A percentile compares a stretch with the other conserved stretches of the same genome.
Evolutionary conservation across 2,329 filamentous ascomycete genomes (phyloP).

Genomic region (Thielaviopsis euricoi): DNA sequence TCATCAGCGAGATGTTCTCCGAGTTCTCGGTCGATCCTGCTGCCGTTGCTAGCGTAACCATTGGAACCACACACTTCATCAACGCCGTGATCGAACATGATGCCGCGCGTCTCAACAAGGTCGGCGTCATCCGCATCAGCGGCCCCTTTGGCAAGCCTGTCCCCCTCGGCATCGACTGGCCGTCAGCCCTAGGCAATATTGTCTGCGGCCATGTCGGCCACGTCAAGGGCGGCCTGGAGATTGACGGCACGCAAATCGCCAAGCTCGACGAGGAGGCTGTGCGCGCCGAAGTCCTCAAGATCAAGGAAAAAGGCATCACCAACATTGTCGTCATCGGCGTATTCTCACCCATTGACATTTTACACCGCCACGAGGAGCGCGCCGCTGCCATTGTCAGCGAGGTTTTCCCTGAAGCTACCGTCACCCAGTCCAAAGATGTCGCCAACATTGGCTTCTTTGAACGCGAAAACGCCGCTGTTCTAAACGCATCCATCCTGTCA

Average conservation of each 20-base stretch:
- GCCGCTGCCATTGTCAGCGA: conserved; percentile 25
- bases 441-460: conserved; percentile 40
- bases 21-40: conserved; percentile 19
- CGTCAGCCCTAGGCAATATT: conserved; percentile 28
- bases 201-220: conserved; percentile 29
- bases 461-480: conserved; percentile 46
- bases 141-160: conserved; percentile 31
- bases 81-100: conserved; percentile 42
- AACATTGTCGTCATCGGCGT: conserved; percentile 32
- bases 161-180: conserved; percentile 37
- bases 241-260: conserved; percentile 31
- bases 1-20: conserved; percentile 27
- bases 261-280: conserved; percentile 28
- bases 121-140: conserved; percentile 35
- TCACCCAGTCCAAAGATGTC: conserved; percentile 35
- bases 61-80: conserved; percentile 41
- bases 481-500: conserved; percentile 44
- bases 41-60: conserved; percentile 31
- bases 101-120: conserved; percentile 27
- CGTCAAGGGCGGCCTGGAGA: conserved; percentile 33
- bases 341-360: conserved; percentile 35
- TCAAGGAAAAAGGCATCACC: conserved; percentile 26
- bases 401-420: conserved; percentile 21
- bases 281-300: conserved; percentile 21
- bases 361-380: conserved; percentile 31